Conservation (phyloP, 371 early-diverging fungal genomes). For the Actinomortierella ambigua region DNA sequence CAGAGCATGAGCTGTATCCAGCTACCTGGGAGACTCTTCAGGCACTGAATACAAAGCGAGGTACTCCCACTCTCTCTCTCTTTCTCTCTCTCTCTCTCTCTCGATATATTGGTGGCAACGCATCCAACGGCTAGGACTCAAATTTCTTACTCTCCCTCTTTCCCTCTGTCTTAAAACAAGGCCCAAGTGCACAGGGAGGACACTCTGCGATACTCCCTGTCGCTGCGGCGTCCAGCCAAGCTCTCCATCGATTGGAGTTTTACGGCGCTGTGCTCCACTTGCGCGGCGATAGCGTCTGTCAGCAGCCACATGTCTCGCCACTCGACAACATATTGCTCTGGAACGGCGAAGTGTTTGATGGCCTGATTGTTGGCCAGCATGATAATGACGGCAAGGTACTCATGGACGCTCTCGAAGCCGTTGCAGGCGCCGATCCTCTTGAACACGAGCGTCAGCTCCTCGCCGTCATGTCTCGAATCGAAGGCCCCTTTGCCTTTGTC, state of each 20-base stretch:
- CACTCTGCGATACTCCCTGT: slow-evolving; percentile 1
- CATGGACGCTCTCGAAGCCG: slow-evolving; percentile 49
- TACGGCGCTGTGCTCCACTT: slow-evolving; percentile 82
- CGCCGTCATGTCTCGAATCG: slow-evolving; percentile 55
- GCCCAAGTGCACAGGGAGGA: slow-evolving; percentile 36
- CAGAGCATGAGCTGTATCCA: slow-evolving; percentile 1
- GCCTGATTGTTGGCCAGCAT: slow-evolving; percentile 55
- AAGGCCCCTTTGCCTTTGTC: slow-evolving; percentile 83
- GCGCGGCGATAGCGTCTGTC: slow-evolving; percentile 66
- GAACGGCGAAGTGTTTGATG: slow-evolving; percentile 88
- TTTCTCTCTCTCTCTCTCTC: neutral
- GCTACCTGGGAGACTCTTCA: slow-evolving; percentile 50
- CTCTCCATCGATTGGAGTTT: slow-evolving; percentile 40
- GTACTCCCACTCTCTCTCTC: slow-evolving; percentile 17
- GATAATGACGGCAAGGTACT: slow-evolving; percentile 64
- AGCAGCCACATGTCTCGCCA: slow-evolving; percentile 67
- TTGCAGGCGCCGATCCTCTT: slow-evolving; percentile 1
- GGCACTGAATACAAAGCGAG: slow-evolving; percentile 56
- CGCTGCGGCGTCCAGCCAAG: neutral
- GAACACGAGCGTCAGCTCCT: slow-evolving; percentile 36
- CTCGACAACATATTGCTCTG: slow-evolving; percentile 71
- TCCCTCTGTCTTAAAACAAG: slow-evolving; percentile 4
- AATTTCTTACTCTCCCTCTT: neutral
- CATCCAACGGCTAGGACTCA: neutral
- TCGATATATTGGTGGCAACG: neutral